Evolutionary conservation across 2,329 filamentous ascomycete genomes (phyloP), one percentile per base, ranked within the genome.

Genomic region (Botrytis deweyae): DNA sequence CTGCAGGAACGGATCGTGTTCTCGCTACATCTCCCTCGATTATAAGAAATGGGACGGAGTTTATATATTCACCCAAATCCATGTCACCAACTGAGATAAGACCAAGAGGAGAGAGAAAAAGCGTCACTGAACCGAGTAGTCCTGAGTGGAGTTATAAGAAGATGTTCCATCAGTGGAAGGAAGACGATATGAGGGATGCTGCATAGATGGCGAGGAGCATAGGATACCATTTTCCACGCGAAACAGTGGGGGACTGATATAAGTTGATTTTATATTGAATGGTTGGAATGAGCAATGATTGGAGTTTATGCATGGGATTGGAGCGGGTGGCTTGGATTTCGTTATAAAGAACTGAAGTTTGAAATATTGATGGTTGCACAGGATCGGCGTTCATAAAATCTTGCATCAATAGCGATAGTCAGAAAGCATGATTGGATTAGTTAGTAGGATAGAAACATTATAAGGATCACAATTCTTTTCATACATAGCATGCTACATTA

Each of bases 21-120:
- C 76, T 81, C 14, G 79, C 79, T 18, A 80, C 79, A 4, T 77
- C 76, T 36, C 79, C 79, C 22, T 74, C 76, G 0, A 55, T 63
- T 6, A 72, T 62, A 22, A 72, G 40, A 61, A 67, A 69, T 69
- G 40, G 74, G 66, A 44, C 73, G 7, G 76, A 74, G 2, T 61
- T 76, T 33, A 40, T 33, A 0, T 71, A 74, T 65, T 74, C 67
- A 1, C 72, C 76, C 25, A 33, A 74, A 10, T 55, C 62, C 25
- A 75, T 63, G 58, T 65, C 42, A 12, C 61, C 42, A 33, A 29
- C 29, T 42, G 66, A 63, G 22, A 70, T 18, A 62, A 52, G 46
- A 55, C n/a, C 49, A 22, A 55, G 49, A 62, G 29, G 55, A 7
- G 44, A 69, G 16, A 22, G 29, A 9, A 70, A 70, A 33, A 76